phyloP scores from a whole-genome alignment of 108 stramenopile genomes.

The Skeletonema marinoi region DNA sequence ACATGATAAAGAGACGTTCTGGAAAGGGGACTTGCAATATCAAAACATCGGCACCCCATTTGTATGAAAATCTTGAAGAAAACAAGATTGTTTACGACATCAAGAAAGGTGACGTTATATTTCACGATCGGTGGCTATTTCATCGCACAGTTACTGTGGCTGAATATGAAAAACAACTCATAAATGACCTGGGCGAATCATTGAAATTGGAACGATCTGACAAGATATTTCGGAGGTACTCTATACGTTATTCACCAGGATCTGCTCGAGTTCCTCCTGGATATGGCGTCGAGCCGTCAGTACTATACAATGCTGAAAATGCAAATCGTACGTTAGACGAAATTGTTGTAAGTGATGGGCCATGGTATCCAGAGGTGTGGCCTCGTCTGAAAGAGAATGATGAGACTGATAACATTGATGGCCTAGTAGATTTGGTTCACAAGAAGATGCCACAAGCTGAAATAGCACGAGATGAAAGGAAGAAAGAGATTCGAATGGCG shows the following conservation, averaged over 20 bases:
- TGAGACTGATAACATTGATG: slow-evolving; percentile 22
- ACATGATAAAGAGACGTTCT: slow-evolving; percentile 64
- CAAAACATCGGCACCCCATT: slow-evolving; percentile 59
- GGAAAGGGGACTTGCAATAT: slow-evolving; percentile 84
- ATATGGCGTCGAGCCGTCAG: slow-evolving; percentile 67
- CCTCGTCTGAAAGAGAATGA: slow-evolving; percentile 24
- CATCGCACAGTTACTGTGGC: slow-evolving; percentile 75
- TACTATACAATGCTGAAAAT: slow-evolving; percentile 63
- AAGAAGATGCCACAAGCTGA: slow-evolving; percentile 42
- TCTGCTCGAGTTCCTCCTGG: slow-evolving; percentile 64
- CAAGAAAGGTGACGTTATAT: slow-evolving; percentile 75
- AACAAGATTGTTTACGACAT: slow-evolving; percentile 72
- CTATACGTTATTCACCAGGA: slow-evolving; percentile 79
- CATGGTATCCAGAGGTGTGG: slow-evolving; percentile 84
- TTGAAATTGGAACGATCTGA: slow-evolving; percentile 1
- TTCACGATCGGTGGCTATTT: slow-evolving; percentile 82
- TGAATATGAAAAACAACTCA: slow-evolving; percentile 6
- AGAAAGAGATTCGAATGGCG: slow-evolving; percentile 30
- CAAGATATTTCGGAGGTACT: slow-evolving; percentile 72
- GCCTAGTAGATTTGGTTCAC: slow-evolving; percentile 29
- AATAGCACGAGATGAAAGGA: slow-evolving; percentile 30
- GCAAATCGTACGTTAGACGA: slow-evolving; percentile 70
- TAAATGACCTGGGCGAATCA: neutral
- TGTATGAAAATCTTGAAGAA: slow-evolving; percentile 72
- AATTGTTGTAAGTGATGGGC: slow-evolving; percentile 52